A percentile compares a stretch with the other conserved stretches of the same genome.
Evolutionary conservation across 2,329 filamentous ascomycete species (phyloP).

Genomic region (Trichoderma citrinoviride): DNA sequence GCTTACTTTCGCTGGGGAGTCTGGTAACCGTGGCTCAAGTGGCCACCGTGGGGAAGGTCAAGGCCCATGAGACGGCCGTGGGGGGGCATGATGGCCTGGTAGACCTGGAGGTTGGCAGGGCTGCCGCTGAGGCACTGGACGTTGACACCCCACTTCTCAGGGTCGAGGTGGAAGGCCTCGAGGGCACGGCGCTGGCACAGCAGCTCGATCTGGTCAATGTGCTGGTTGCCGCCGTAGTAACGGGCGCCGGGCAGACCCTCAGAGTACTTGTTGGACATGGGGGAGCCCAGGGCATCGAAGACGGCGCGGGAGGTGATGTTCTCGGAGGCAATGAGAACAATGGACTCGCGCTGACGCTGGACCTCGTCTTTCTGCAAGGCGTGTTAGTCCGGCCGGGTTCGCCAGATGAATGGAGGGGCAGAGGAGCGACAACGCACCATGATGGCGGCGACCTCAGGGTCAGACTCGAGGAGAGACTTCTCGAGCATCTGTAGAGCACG

Average conservation of each 20-base stretch:
- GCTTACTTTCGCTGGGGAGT: slow-evolving; percentile 84
- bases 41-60: slow-evolving; percentile 89
- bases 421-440: slow-evolving; percentile 64
- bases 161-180: slow-evolving; percentile 81
- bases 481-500: slow-evolving; percentile 75
- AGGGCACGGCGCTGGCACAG: slow-evolving; percentile 94
- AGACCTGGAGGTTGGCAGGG: slow-evolving; percentile 96
- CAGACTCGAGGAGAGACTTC: slow-evolving; percentile 85
- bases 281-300: slow-evolving; percentile 91
- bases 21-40: slow-evolving; percentile 96
- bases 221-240: slow-evolving; percentile 99
- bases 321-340: slow-evolving; percentile 97
- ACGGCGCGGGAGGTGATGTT: slow-evolving; percentile 98
- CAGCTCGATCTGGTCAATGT: slow-evolving; percentile 94
- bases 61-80: slow-evolving; percentile 97
- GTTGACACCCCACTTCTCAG: slow-evolving; percentile 95
- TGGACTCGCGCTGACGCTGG: slow-evolving; percentile 95
- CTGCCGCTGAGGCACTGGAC: slow-evolving; percentile 91
- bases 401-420: background rate
- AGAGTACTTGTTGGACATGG: slow-evolving; percentile 99
- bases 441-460: slow-evolving; percentile 92
- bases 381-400: background rate
- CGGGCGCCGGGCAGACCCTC: slow-evolving; percentile 97
- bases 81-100: slow-evolving; percentile 93
- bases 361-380: slow-evolving; percentile 75